Conservation (phyloP, 495 filamentous ascomycete species). For the Aspergillus biplanus region DNA sequence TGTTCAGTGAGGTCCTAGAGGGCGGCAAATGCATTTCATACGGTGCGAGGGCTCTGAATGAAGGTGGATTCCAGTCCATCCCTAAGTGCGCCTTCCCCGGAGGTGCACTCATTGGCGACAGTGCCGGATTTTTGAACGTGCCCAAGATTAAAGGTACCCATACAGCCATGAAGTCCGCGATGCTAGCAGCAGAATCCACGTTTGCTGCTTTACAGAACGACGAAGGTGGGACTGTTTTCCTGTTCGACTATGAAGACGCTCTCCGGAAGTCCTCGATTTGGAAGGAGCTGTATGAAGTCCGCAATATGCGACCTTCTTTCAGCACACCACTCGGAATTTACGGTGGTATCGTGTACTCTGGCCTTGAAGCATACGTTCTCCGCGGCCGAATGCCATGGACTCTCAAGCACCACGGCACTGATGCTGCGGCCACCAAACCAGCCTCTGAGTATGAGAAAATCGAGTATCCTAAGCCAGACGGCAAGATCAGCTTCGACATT, state of each 20-base stretch:
- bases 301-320: conserved; percentile 97
- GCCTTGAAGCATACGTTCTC: conserved; percentile 85
- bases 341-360: conserved; percentile 91
- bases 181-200: conserved; percentile 91
- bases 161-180: conserved; percentile 95
- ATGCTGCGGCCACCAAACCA: conserved; percentile 71
- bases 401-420: conserved; percentile 73
- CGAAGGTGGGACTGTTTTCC: conserved; percentile 73
- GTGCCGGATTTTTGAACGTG: conserved; percentile 95
- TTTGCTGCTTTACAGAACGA: conserved; percentile 70
- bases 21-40: conserved; percentile 98
- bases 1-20: conserved; percentile 79
- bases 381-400: conserved; percentile 92
- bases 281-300: conserved; percentile 91
- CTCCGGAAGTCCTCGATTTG: conserved; percentile 88
- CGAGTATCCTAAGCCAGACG: conserved; percentile 95
- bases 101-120: conserved; percentile 93
- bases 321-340: conserved; percentile 80
- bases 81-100: conserved; percentile 96
- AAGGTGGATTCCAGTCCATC: conserved; percentile 97
- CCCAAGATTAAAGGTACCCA: conserved; percentile 99
- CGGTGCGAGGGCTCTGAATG: conserved; percentile 88
- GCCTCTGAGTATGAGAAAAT: conserved; percentile 84
- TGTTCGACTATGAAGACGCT: conserved; percentile 91
- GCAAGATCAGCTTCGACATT: conserved; percentile 92